Evolutionary conservation across 306 rosid genomes (phyloP), one percentile per base, ranked within the genome.

Genomic region (Begonia fuchsioides): DNA sequence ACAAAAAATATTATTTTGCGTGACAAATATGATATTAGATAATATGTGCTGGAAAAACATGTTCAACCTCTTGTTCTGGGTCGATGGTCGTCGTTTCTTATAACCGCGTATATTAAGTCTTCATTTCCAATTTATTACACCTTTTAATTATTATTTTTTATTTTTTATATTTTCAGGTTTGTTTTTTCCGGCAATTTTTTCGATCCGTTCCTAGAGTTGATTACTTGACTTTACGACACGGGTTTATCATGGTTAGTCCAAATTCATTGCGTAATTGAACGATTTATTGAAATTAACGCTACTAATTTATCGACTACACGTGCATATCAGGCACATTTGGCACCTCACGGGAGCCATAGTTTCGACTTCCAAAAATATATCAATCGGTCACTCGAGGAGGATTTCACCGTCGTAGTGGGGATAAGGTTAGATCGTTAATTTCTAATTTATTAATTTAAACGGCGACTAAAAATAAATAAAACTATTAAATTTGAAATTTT

Each of bases 151-250:
- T 14, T 32, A 41, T 20, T 11, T 1, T 15, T 9, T 45, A 16
- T 63, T 61, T 61, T 14, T 38, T 48, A 26, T 6, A 15, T 17
- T 43, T 50, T 10, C 65, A 77, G 84, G 70, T 77, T 39, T 67
- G 84, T 49, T 90, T 90, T 74, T 81, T 90, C 41, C 74, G 97
- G 18, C 97, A 90, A 17, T 84, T 90, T 61, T 88, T 90, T 18
- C 52, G 90, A 47, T 90, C 97, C 13, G 95, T 90, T 62, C 95
- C 94, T 3, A 75, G 70, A 67, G 97, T 90, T 7, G 97, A 90
- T 72, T 90, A 90, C 65, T 72, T 90, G 67, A 76, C 97, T 58
- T 56, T 90, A 44, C 60, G 97, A 32, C 94, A 90, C 69, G 97
- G 97, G 39, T 90, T 90, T 75, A 74, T 90, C 32, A 71, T 69